These are phyloP conservation scores for Umbelopsis ramanniana DNA, from an alignment of 192 early-diverging fungal species.

Conservation along the genomic window DNA sequence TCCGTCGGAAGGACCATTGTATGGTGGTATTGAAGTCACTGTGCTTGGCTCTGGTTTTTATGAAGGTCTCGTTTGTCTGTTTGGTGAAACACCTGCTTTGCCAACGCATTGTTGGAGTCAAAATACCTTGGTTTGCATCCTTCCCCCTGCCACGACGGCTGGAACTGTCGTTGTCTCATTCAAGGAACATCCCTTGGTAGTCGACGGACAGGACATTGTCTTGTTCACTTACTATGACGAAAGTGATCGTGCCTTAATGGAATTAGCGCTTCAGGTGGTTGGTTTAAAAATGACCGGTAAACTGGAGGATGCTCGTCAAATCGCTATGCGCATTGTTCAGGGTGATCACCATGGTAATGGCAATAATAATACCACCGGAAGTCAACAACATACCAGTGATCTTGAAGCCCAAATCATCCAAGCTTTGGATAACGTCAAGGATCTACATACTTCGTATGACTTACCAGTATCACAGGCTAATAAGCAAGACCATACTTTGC, in stretches of 20 bases:
- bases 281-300: constrained; percentile 85
- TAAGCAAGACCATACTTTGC: constrained; percentile 55
- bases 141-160: constrained; percentile 76
- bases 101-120: constrained; percentile 79
- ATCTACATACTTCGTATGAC: constrained; percentile 32
- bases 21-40: constrained; percentile 86
- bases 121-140: constrained; percentile 79
- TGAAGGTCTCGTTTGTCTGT: constrained; percentile 66
- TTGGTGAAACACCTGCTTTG: constrained; percentile 76
- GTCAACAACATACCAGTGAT: constrained; percentile 26
- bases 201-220: constrained; percentile 45
- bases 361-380: constrained; percentile 26
- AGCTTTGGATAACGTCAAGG: constrained; percentile 33
- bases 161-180: constrained; percentile 74
- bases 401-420: constrained; percentile 41
- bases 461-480: constrained; percentile 39
- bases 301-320: constrained; percentile 73
- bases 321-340: constrained; percentile 67
- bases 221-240: constrained; percentile 57
- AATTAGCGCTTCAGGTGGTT: constrained; percentile 86
- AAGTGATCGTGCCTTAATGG: constrained; percentile 88
- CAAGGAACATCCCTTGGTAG: constrained; percentile 52
- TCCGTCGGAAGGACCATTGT: constrained; percentile 83
- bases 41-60: constrained; percentile 84
- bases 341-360: constrained; percentile 29